A percentile compares a stretch with the other conserved stretches of the same genome.
phyloP scores from a whole-genome alignment of 1,284 basidiomycete species.

The Flammula alnicola region DNA sequence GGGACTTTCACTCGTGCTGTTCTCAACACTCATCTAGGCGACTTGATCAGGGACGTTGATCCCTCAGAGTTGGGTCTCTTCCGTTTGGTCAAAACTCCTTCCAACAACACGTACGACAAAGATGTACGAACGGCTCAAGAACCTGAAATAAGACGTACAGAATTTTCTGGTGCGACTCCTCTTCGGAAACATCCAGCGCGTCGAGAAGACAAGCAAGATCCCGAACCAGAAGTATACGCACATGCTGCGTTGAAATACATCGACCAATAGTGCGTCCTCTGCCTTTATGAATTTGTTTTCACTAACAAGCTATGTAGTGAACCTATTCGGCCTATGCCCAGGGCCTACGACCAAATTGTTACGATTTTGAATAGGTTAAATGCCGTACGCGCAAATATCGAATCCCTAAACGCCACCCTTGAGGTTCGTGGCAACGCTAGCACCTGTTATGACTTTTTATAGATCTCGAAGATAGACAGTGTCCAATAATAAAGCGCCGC shows the following conservation, averaged over 20 bases:
- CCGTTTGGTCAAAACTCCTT: slow-evolving; percentile 45
- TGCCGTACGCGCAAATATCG: slow-evolving; percentile 56
- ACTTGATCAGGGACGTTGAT: slow-evolving; percentile 78
- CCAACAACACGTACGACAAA: slow-evolving; percentile 34
- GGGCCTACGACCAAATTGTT: slow-evolving; percentile 60
- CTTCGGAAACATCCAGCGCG: slow-evolving; percentile 52
- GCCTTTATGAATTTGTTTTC: background rate
- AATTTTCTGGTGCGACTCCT: slow-evolving; percentile 73
- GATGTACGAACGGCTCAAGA: slow-evolving; percentile 32
- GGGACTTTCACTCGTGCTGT: slow-evolving; percentile 63
- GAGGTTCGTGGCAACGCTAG: slow-evolving; percentile 47
- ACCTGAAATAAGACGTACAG: slow-evolving; percentile 59
- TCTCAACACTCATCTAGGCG: slow-evolving; percentile 62
- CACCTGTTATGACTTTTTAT: background rate
- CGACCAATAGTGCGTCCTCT: slow-evolving; percentile 66
- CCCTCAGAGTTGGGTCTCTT: slow-evolving; percentile 78
- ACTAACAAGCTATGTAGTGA: slow-evolving; percentile 43
- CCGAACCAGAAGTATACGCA: slow-evolving; percentile 75
- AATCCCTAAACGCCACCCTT: slow-evolving; percentile 48
- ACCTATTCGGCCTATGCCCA: slow-evolving; percentile 72
- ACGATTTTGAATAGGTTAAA: slow-evolving; percentile 59
- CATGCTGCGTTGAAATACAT: slow-evolving; percentile 75
- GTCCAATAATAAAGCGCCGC: slow-evolving; percentile 33
- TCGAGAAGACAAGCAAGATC: slow-evolving; percentile 50
- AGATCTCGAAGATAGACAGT: slow-evolving; percentile 32